Percentiles rank a stretch among this genome's conserved stretches.
Conservation (phyloP, 75 land plant genomes). For the Azolla pinnata region DNA sequence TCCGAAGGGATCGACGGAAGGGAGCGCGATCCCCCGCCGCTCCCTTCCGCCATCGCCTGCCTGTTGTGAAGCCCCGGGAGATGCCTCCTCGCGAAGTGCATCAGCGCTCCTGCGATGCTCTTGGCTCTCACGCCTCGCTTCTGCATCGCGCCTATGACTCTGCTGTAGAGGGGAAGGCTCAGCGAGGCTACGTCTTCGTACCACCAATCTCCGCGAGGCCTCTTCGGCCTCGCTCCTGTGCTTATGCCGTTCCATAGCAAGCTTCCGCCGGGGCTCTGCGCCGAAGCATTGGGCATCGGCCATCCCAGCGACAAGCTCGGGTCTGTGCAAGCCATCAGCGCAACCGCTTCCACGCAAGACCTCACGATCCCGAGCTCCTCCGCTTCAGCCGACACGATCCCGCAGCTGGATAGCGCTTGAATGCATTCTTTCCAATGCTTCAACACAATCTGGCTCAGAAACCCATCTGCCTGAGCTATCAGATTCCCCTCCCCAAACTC, state of each 20-base stretch:
- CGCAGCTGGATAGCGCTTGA: conserved; percentile 67
- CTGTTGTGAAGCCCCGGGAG: conserved; percentile 65
- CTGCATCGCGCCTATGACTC: conserved; percentile 59
- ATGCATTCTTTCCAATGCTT: conserved; percentile 73
- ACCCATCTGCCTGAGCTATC: conserved; percentile 53
- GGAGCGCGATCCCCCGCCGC: conserved; percentile 10
- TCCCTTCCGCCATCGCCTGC: conserved; percentile 27
- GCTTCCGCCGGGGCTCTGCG: conserved; percentile 87
- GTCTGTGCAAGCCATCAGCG: conserved; percentile 63
- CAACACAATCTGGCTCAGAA: conserved; percentile 68
- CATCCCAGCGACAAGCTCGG: conserved; percentile 68
- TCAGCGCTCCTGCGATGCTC: conserved; percentile 57
- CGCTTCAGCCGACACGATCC: conserved; percentile 44
- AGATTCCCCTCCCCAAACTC: conserved; percentile 81
- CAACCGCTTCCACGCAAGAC: conserved; percentile 60
- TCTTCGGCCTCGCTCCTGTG: conserved; percentile 66
- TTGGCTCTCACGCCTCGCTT: conserved; percentile 51
- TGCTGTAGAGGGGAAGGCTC: conserved; percentile 54
- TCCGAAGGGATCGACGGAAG: conserved; percentile 34
- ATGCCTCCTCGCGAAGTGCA: conserved; percentile 53
- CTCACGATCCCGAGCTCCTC: conserved; percentile 60
- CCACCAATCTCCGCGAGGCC: conserved; percentile 78
- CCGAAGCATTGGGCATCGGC: conserved; percentile 51
- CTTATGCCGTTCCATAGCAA: conserved; percentile 91
- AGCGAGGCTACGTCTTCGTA: conserved; percentile 60